Conservation (phyloP, 192 early-diverging fungal genomes). For the Mortierella hygrophila region DNA sequence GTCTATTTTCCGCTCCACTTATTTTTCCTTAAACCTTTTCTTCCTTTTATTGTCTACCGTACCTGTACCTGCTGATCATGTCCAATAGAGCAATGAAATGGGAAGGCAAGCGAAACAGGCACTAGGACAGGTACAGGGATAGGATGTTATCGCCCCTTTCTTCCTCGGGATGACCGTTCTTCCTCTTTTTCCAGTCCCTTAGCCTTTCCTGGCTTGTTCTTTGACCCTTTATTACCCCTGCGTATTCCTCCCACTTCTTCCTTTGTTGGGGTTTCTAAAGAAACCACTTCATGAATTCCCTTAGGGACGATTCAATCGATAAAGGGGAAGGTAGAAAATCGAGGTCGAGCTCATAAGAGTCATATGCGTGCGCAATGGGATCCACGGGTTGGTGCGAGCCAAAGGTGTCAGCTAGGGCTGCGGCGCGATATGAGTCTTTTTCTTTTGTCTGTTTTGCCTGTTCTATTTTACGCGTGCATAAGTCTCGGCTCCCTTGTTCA, state of each 20-base stretch:
- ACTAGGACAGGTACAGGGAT: not conserved
- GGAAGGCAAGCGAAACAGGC: not conserved
- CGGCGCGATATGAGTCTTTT: not conserved
- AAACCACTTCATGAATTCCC: not conserved
- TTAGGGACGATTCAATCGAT: not conserved
- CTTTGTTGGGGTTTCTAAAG: not conserved
- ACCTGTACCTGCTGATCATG: not conserved
- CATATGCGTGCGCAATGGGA: not conserved
- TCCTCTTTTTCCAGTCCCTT: not conserved
- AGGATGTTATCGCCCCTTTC: not conserved
- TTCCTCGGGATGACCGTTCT: not conserved
- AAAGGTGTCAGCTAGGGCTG: not conserved
- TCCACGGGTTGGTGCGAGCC: not conserved
- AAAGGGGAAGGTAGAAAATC: not conserved
- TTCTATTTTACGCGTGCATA: too few species aligned
- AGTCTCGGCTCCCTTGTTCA: too few species aligned
- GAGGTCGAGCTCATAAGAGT: not conserved
- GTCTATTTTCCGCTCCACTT: slow-evolving; percentile 5
- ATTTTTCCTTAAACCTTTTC: not conserved
- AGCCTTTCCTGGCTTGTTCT: not conserved
- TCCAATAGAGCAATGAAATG: not conserved
- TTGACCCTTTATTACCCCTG: not conserved
- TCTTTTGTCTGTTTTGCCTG: not conserved
- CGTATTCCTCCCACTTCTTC: not conserved
- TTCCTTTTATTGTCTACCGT: not conserved